Evolutionary conservation across 2,329 filamentous ascomycete genomes (phyloP).

Genomic region (Magnaporthiopsis incrustans): DNA sequence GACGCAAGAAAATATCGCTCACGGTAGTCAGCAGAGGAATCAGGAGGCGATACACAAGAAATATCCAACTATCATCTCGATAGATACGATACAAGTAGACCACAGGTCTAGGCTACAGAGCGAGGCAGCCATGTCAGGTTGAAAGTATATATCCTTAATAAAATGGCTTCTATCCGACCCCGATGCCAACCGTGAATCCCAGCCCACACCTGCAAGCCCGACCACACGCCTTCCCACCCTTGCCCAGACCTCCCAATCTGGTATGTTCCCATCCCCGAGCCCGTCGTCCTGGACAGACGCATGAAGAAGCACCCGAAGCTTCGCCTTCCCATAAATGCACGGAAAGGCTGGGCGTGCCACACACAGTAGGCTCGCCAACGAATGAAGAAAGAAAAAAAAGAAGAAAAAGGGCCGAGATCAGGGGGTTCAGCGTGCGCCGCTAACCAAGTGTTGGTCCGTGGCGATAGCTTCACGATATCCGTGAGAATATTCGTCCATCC

Average conservation of each 20-base stretch:
- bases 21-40: background rate
- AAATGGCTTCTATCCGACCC: background rate
- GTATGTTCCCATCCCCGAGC: background rate
- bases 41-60: background rate
- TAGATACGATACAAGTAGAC: background rate
- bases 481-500: background rate
- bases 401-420: background rate
- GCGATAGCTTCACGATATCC: background rate
- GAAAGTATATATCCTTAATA: conserved; percentile 1
- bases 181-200: background rate
- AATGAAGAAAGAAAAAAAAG: background rate
- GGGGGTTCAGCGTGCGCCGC: background rate
- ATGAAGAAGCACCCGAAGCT: background rate
- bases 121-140: background rate
- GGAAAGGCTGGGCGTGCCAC: background rate
- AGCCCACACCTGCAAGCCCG: background rate
- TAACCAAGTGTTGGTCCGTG: background rate
- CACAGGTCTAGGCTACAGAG: background rate
- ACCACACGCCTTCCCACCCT: background rate
- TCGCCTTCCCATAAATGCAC: background rate
- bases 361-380: background rate
- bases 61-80: background rate
- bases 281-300: background rate
- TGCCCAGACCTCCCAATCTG: background rate
- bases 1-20: background rate